Evolutionary conservation across 2,329 filamentous ascomycete species (phyloP), one percentile per base, ranked within the genome.

Genomic region (Fusarium pininemorale): DNA sequence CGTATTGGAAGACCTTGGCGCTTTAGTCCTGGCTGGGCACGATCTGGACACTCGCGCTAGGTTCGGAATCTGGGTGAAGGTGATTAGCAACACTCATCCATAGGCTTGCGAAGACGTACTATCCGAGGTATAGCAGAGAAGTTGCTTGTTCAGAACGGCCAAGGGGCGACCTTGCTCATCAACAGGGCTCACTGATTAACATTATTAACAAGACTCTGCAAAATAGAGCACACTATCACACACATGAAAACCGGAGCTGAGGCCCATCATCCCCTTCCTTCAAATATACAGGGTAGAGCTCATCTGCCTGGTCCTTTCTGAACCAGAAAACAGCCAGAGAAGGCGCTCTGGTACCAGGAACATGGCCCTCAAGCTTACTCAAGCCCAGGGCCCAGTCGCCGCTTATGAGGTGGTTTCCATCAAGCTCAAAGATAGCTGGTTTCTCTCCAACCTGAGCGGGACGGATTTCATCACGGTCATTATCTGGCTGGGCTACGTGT

Each of bases 21-120:
- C 32, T 35, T 35, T 35, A 35, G 7, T 35, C 14, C 32, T 35
- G 14, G 32, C 32, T 35, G 4, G 32, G 32, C 32, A 15, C 14
- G 32, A 35, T 0, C 32, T 35, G 3, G 14, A 35, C 32, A 35
- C 7, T 35, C 32, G 32, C 32, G 1, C 32, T 15, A 35, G 32
- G 32, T 15, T 35, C 32, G 14, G 32, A 35, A 8, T 35, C 32
- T 35, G 4, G 32, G 1, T 14, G 9, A 35, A 35, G 32, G 1
- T 1, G 32, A 28, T 54, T 54, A 54, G 51, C 35, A 11, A n/a
- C 20, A 11, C 10, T 38, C 12, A 28, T n/a, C 22, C n/a, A 7
- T 4, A 1, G 6, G 7, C 4, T 54, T 6, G 0, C 12, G 9
- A 15, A 28, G 3, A 38, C 35, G 11, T 38, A 54, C 51, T 7